Conservation (phyloP, 2,329 filamentous ascomycete species). For the Septoria petroselini region DNA sequence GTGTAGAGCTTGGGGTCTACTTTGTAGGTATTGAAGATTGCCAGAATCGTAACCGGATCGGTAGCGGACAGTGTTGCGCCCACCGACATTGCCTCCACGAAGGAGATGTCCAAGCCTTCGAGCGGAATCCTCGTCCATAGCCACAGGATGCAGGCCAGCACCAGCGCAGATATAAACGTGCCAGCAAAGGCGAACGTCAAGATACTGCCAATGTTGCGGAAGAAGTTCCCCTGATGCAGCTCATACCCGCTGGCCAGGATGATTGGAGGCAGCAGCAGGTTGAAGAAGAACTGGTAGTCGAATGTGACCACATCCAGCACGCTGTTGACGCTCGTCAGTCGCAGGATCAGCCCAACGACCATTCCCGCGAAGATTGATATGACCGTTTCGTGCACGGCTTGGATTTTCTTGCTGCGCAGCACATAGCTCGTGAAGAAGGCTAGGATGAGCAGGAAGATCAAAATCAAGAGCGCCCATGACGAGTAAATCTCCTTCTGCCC, state of each 20-base stretch:
- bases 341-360: conserved; percentile 86
- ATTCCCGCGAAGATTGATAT: conserved; percentile 98
- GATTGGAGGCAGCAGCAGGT: conserved; percentile 94
- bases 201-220: conserved; percentile 95
- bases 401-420: conserved; percentile 92
- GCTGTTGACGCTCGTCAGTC: conserved; percentile 74
- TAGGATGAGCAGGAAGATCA: conserved; percentile 87
- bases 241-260: conserved; percentile 97
- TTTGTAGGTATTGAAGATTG: conserved; percentile 99
- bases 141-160: conserved; percentile 83
- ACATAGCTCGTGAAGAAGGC: conserved; percentile 97
- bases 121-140: conserved; percentile 84
- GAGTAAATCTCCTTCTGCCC: conserved; percentile 91
- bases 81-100: conserved; percentile 94
- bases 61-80: conserved; percentile 95
- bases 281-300: conserved; percentile 99
- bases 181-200: conserved; percentile 96
- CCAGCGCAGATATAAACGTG: conserved; percentile 94
- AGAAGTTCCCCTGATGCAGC: conserved; percentile 97
- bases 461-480: conserved; percentile 96
- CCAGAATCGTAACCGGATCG: conserved; percentile 93
- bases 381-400: conserved; percentile 96
- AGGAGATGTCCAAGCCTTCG: conserved; percentile 79
- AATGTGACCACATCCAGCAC: conserved; percentile 92
- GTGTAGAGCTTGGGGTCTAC: conserved; percentile 98